Percentiles rank a stretch among this genome's conserved stretches.
phyloP scores from a whole-genome alignment of 257 asterid genomes.

The Parsonsia alboflavescens region DNA sequence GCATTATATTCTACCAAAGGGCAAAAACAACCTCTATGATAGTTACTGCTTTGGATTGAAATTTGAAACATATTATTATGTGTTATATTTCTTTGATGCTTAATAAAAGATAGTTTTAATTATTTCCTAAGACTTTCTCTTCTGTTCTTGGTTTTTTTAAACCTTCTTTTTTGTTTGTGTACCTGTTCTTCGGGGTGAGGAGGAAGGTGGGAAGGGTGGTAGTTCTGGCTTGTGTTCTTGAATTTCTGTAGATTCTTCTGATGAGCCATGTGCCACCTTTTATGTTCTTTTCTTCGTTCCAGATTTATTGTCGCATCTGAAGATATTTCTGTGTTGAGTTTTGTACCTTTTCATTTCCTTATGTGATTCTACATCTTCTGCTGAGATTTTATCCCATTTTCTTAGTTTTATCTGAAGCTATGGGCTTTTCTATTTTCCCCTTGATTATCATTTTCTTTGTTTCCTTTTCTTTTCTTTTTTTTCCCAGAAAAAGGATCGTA shows the following conservation, averaged over 20 bases:
- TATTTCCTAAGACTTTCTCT: neutral
- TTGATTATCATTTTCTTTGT: too few relatives aligned
- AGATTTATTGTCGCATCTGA: neutral
- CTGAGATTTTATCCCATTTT: neutral
- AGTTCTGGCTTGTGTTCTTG: too few relatives aligned
- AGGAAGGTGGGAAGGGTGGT: too few relatives aligned
- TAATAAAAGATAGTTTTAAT: neutral
- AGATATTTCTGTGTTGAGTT: neutral
- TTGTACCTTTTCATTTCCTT: neutral
- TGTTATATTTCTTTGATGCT: neutral
- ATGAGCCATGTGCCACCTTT: neutral
- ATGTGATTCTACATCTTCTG: neutral
- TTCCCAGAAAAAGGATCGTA: neutral
- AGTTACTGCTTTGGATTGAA: neutral
- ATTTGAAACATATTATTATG: neutral
- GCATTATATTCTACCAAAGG: neutral
- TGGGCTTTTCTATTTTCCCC: neutral
- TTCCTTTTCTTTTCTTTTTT: too few relatives aligned
- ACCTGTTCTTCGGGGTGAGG: too few relatives aligned
- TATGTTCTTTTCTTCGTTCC: neutral
- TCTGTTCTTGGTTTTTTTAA: too few relatives aligned
- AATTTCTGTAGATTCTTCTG: neutral
- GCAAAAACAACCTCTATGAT: neutral
- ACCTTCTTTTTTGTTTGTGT: too few relatives aligned
- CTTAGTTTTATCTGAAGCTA: neutral